Conservation (phyloP, 805 yeast species). For the Dipodascopsis uninucleata region DNA sequence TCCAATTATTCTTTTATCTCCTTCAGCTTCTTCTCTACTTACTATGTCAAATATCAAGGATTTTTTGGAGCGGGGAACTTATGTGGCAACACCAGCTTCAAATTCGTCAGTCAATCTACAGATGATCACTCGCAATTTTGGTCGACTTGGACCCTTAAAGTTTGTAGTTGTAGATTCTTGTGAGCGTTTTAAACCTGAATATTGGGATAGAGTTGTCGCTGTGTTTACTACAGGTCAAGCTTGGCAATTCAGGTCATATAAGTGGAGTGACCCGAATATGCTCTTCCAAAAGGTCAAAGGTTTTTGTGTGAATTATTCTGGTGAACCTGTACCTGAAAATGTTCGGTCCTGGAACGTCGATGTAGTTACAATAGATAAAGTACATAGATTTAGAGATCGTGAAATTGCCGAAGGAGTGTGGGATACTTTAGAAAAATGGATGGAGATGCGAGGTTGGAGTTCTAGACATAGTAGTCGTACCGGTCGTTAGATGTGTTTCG, state of each 20-base stretch:
- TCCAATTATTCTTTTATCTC: slow-evolving; percentile 73
- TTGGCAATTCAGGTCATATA: slow-evolving; percentile 92
- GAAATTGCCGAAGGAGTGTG: slow-evolving; percentile 83
- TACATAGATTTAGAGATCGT: slow-evolving; percentile 77
- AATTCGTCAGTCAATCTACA: slow-evolving; percentile 38
- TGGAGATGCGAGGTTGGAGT: slow-evolving; percentile 63
- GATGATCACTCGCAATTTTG: slow-evolving; percentile 54
- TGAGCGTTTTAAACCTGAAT: slow-evolving; percentile 87
- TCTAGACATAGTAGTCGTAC: too few relatives aligned
- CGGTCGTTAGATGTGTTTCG: too few relatives aligned
- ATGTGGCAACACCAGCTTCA: slow-evolving; percentile 47
- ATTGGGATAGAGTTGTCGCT: slow-evolving; percentile 96
- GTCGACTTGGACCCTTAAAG: slow-evolving; percentile 53
- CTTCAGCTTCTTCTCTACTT: slow-evolving; percentile 70
- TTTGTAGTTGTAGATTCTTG: slow-evolving; percentile 85
- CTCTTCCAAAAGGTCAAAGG: slow-evolving; percentile 84
- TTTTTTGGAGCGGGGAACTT: slow-evolving; percentile 69
- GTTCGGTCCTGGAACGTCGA: slow-evolving; percentile 87
- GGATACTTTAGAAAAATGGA: slow-evolving; percentile 73
- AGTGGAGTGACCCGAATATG: slow-evolving; percentile 72
- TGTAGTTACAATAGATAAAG: slow-evolving; percentile 61
- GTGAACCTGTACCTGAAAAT: slow-evolving; percentile 72
- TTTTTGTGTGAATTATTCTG: slow-evolving; percentile 67
- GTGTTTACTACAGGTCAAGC: slow-evolving; percentile 94
- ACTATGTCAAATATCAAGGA: slow-evolving; percentile 62